Percentiles rank a stretch among this genome's conserved stretches.
These are phyloP conservation scores for Trichophaea hybrida DNA, from an alignment of 2,329 filamentous ascomycete genomes.

Conservation along the genomic window DNA sequence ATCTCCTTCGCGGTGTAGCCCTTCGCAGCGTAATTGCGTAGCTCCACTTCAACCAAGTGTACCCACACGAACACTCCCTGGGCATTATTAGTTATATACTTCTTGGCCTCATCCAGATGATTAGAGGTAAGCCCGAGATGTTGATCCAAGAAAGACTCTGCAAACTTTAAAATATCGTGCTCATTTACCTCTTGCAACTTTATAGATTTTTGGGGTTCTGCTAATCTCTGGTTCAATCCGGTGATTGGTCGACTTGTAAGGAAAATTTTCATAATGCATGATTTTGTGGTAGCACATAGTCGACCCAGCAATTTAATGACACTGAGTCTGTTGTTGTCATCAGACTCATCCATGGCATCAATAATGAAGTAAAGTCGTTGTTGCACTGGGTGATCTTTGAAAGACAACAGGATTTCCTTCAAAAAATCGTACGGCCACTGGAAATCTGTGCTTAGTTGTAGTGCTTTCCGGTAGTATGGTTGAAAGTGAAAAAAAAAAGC, in stretches of 20 bases:
- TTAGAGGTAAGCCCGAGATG: neutral
- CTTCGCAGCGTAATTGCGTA: neutral
- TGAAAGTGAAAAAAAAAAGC: conserved; percentile 5
- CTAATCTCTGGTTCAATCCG: too few species aligned
- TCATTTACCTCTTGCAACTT: neutral
- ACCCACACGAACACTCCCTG: conserved; percentile 4
- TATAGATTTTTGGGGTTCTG: too few species aligned
- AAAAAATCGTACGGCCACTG: neutral
- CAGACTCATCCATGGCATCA: neutral
- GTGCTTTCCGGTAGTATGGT: neutral
- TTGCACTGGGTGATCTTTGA: neutral
- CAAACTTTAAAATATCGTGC: neutral
- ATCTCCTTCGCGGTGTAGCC: neutral
- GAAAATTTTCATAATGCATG: neutral
- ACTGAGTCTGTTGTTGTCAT: too few species aligned
- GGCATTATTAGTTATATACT: neutral
- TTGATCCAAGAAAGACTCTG: neutral
- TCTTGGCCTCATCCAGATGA: neutral
- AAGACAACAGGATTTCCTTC: neutral
- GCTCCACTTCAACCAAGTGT: neutral
- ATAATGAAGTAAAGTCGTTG: neutral
- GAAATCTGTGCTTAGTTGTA: neutral
- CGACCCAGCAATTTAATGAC: neutral
- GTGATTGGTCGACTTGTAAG: neutral
- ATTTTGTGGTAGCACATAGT: neutral